These are phyloP conservation scores for Aspergillus awamori DNA, from an alignment of 2,329 filamentous ascomycete species.

Conservation along the genomic window DNA sequence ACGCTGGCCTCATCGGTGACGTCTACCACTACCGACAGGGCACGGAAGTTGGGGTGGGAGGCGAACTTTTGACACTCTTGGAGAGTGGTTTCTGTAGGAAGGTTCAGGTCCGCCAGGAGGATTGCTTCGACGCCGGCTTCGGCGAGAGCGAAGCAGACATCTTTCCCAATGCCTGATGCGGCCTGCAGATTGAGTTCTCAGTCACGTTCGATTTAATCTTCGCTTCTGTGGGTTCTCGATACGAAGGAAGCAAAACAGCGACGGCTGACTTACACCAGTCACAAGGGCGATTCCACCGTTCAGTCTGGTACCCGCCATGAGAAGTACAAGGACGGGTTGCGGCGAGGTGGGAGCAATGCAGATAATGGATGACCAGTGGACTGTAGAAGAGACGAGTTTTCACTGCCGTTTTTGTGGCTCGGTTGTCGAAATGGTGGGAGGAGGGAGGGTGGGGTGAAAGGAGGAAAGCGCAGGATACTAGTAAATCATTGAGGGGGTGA, in stretches of 20 bases:
- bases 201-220: no score
- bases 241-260: not conserved
- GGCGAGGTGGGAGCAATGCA: no score
- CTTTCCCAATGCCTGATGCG: conserved; percentile 5
- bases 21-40: not conserved
- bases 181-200: not conserved
- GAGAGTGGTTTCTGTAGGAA: not conserved
- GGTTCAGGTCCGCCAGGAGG: not conserved
- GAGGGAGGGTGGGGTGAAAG: no score
- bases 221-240: no score
- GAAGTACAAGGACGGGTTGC: not conserved
- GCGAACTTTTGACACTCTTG: not conserved
- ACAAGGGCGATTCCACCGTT: conserved; percentile 1
- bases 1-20: not conserved
- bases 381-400: no score
- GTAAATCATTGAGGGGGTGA: no score
- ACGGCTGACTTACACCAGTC: not conserved
- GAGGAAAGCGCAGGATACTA: no score
- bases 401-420: no score
- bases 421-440: no score
- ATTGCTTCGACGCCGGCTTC: not conserved
- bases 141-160: not conserved
- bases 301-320: not conserved
- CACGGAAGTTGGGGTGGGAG: not conserved
- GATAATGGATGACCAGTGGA: no score